Evolutionary conservation across 169 alveolate species (phyloP), one percentile per base, ranked within the genome.

Genomic region (Plasmodium falciparum): DNA sequence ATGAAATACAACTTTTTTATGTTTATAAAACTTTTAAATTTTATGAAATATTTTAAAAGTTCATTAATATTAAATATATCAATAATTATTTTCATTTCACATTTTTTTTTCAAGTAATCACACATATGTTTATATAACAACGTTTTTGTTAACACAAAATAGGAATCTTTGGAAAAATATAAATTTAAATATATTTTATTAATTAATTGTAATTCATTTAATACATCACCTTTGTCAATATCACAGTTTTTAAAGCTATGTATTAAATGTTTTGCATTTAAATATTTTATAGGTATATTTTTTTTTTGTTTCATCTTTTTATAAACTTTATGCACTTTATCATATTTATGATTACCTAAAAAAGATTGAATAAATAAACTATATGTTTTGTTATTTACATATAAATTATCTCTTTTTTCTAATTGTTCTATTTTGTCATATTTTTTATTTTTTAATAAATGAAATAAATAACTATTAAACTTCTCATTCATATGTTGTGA

Each of bases 191-290:
- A 80, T 24, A 61, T 29, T 80, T 80, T 80, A 80, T 47, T 67
- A 22, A 80, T 80, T 33, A 66, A 49, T 24, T 67, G 45, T 54
- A 80, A 70, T 67, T 80, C 90, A 80, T 80, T 80, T 52, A 80
- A 49, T 50, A 80, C 73, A 62, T 80, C 85, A 33, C 90, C 90
- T 80, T 80, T 80, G 83, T 80, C 73, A 47, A 80, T 15, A 58
- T 80, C 83, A 80, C 90, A 80, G 39, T 80, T 80, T 61, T 80
- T 80, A 80, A 80, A 80, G 58, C 90, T 80, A 45, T 80, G 73
- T 80, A 80, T 80, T 49, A 80, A 69, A 80, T 69, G 69, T 80
- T 80, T 80, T 26, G 50, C 90, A 63, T 80, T 80, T 58, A 80
- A 70, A 67, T 80, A 80, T 50, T 67, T 80, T 17, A 80, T 80